These are phyloP conservation scores for Acorus gramineus DNA, from an alignment of 106 monocot genomes.

Conservation along the genomic window DNA sequence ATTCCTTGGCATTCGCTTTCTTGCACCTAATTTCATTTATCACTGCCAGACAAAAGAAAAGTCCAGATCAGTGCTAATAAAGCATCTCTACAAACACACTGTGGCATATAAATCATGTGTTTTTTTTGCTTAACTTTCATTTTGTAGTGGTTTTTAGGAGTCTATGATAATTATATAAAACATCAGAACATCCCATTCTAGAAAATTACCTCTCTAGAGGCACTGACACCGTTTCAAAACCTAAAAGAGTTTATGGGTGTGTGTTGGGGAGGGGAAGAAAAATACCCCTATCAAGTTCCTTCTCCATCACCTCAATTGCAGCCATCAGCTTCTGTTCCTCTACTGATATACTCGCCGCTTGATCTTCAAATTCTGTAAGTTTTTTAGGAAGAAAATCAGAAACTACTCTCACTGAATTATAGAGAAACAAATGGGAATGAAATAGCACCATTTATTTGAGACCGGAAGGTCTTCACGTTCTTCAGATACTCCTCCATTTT, in stretches of 20 bases:
- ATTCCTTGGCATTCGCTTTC: constrained; percentile 27
- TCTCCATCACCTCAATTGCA: constrained; percentile 35
- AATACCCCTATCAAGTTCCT: constrained; percentile 47
- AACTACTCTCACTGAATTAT: too few relatives aligned
- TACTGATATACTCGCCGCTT: constrained; percentile 39
- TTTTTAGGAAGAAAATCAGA: too few relatives aligned
- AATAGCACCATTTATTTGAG: constrained; percentile 38
- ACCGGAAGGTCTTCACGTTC: constrained; percentile 31
- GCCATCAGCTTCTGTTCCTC: constrained; percentile 72
- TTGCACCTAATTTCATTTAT: constrained; percentile 21
- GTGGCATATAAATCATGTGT: too few relatives aligned
- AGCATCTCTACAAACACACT: too few relatives aligned
- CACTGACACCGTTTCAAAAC: too few relatives aligned
- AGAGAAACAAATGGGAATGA: neutral
- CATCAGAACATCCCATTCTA: too few relatives aligned
- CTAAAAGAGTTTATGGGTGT: neutral
- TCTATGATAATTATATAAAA: too few relatives aligned
- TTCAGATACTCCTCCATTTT: constrained; percentile 54
- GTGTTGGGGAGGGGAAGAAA: constrained; percentile 1
- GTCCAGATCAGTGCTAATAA: neutral
- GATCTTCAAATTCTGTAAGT: constrained; percentile 61
- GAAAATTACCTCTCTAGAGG: too few relatives aligned
- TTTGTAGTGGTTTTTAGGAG: too few relatives aligned
- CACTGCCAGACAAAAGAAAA: constrained; percentile 15
- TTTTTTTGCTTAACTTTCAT: too few relatives aligned